These are phyloP conservation scores for Talaromyces marneffei DNA, from an alignment of 2,329 filamentous ascomycete genomes.

Conservation along the genomic window DNA sequence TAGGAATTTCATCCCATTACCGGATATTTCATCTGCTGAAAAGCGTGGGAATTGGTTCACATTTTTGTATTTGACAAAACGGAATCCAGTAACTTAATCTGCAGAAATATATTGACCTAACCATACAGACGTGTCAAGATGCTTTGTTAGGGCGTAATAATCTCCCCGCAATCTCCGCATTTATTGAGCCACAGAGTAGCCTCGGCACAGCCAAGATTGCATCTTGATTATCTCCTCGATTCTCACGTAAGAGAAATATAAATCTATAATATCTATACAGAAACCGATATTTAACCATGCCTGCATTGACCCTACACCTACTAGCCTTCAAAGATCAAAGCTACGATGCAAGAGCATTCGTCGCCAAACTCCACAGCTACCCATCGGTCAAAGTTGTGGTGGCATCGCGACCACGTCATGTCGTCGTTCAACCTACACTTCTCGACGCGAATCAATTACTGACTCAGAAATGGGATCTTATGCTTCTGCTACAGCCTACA, in stretches of 20 bases:
- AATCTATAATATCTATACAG: background rate
- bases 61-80: background rate
- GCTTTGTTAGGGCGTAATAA: background rate
- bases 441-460: conserved; percentile 28
- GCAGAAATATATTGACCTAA: too few species aligned
- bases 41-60: background rate
- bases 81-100: too few species aligned
- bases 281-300: conserved; percentile 21
- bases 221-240: background rate
- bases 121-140: too few species aligned
- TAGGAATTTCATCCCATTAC: too few species aligned
- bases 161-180: background rate
- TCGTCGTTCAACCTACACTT: conserved; percentile 30
- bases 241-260: background rate
- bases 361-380: conserved; percentile 23
- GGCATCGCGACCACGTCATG: conserved; percentile 31
- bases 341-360: conserved; percentile 22
- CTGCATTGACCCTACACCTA: conserved; percentile 32
- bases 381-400: conserved; percentile 26
- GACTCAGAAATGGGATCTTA: conserved; percentile 30
- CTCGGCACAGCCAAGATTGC: background rate
- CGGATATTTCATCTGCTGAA: too few species aligned
- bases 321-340: conserved; percentile 23
- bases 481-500: conserved; percentile 27
- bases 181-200: background rate